Percentiles rank a stretch among this genome's conserved stretches.
These are phyloP conservation scores for Penicillium cosmopolitanum DNA, from an alignment of 495 filamentous ascomycete species.

Conservation along the genomic window DNA sequence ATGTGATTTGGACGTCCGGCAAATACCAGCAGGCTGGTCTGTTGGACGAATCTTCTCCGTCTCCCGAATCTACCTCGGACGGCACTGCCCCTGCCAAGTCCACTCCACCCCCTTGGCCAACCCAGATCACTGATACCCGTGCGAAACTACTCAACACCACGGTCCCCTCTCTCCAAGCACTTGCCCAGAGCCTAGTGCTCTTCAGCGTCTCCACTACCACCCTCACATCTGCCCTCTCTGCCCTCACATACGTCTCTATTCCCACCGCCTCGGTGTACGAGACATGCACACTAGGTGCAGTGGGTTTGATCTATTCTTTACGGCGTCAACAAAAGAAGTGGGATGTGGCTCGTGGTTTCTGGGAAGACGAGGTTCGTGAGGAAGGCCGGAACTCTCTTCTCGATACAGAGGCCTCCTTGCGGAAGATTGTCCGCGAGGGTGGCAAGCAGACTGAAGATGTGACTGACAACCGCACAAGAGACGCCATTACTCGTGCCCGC, in stretches of 20 bases:
- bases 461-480: slow-evolving; percentile 50
- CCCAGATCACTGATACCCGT: slow-evolving; percentile 54
- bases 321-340: slow-evolving; percentile 77
- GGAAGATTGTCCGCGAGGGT: slow-evolving; percentile 56
- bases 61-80: slow-evolving; percentile 17
- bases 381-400: slow-evolving; percentile 75
- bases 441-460: slow-evolving; percentile 37
- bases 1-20: slow-evolving; percentile 79
- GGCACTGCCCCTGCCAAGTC: slow-evolving; percentile 15
- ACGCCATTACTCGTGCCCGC: slow-evolving; percentile 54
- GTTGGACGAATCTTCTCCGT: slow-evolving; percentile 29
- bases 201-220: slow-evolving; percentile 70
- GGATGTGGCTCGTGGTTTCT: slow-evolving; percentile 69
- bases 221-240: slow-evolving; percentile 64
- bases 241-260: slow-evolving; percentile 68
- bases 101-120: slow-evolving; percentile 39
- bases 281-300: slow-evolving; percentile 75
- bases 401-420: slow-evolving; percentile 67
- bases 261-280: slow-evolving; percentile 66
- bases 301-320: slow-evolving; percentile 75
- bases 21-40: slow-evolving; percentile 72
- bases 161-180: slow-evolving; percentile 75
- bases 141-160: slow-evolving; percentile 59
- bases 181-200: slow-evolving; percentile 77
- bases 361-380: slow-evolving; percentile 78